Evolutionary conservation across 2,329 filamentous ascomycete species (phyloP).

Genomic region (Triangularia verruculosa): DNA sequence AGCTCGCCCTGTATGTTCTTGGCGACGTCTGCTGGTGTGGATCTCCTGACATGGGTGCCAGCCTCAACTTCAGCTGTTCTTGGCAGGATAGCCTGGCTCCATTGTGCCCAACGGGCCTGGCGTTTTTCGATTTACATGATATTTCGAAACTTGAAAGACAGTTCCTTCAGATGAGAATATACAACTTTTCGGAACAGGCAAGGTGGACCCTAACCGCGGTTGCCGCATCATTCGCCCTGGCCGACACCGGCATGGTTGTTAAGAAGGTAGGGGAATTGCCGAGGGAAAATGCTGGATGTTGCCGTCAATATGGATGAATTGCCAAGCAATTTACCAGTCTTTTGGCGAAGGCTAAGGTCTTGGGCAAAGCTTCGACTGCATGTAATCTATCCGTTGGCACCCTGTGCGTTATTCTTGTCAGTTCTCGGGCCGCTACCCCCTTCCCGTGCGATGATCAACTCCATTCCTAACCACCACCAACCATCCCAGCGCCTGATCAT

Average conservation of each 20-base stretch:
- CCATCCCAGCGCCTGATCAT: background rate
- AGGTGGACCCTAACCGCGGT: background rate
- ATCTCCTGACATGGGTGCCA: background rate
- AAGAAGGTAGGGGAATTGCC: conserved; percentile 15
- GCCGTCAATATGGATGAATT: conserved; percentile 27
- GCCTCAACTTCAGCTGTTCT: conserved; percentile 3
- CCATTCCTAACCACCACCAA: background rate
- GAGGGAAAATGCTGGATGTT: conserved; percentile 6
- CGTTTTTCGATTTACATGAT: background rate
- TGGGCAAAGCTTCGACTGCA: conserved; percentile 1
- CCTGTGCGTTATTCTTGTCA: background rate
- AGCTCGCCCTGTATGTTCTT: background rate
- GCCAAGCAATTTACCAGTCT: conserved; percentile 8
- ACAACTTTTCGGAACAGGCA: background rate
- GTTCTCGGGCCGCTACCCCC: conserved; percentile 3
- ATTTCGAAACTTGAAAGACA: background rate
- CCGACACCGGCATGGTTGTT: background rate
- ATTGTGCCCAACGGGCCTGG: background rate
- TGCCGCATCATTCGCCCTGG: background rate
- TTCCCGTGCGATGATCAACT: background rate
- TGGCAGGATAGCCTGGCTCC: background rate
- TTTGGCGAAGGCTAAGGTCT: conserved; percentile 4
- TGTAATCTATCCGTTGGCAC: background rate
- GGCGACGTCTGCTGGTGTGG: background rate
- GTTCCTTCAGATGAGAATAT: background rate